A percentile compares a stretch with the other conserved stretches of the same genome.
These are phyloP conservation scores for Phytopythium mirpurense DNA, from an alignment of 352 stramenopile species.

Conservation along the genomic window DNA sequence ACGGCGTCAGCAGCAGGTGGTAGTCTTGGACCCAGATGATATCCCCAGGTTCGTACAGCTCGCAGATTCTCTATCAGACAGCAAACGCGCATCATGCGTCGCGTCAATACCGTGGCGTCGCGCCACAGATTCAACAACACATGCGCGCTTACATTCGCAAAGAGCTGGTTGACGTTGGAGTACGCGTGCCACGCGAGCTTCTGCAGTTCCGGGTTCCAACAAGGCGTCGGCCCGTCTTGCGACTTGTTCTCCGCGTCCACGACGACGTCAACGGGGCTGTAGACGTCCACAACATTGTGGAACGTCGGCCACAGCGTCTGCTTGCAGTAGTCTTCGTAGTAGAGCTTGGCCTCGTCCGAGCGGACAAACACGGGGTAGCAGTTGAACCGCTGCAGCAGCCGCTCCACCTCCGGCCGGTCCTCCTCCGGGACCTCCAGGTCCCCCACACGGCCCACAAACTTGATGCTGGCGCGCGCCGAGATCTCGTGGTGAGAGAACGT, in stretches of 20 bases:
- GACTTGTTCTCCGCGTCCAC: slow-evolving; percentile 14
- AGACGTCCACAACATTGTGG: slow-evolving; percentile 94
- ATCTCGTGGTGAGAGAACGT: slow-evolving; percentile 72
- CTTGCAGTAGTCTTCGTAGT: slow-evolving; percentile 96
- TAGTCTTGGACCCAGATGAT: slow-evolving; percentile 98
- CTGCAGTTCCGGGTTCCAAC: slow-evolving; percentile 60
- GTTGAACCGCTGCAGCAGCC: slow-evolving; percentile 48
- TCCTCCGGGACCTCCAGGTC: slow-evolving; percentile 45
- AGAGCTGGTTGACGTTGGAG: slow-evolving; percentile 94
- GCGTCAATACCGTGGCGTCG: background rate
- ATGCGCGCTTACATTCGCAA: slow-evolving; percentile 47
- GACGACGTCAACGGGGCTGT: slow-evolving; percentile 69
- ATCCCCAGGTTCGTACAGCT: slow-evolving; percentile 76
- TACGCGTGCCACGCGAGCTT: slow-evolving; percentile 91
- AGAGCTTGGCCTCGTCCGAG: slow-evolving; percentile 48
- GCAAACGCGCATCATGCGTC: background rate
- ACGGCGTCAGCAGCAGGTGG: slow-evolving; percentile 95
- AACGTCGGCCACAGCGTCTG: slow-evolving; percentile 96
- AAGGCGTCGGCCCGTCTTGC: slow-evolving; percentile 20
- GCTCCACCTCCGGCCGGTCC: slow-evolving; percentile 41
- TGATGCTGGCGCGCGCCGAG: slow-evolving; percentile 54
- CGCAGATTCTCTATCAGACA: slow-evolving; percentile 46
- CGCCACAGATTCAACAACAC: slow-evolving; percentile 74
- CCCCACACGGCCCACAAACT: slow-evolving; percentile 63
- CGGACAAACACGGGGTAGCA: slow-evolving; percentile 66